Conservation (phyloP, 176 grass and related monocot species). For the Bothriochloa decipiens region DNA sequence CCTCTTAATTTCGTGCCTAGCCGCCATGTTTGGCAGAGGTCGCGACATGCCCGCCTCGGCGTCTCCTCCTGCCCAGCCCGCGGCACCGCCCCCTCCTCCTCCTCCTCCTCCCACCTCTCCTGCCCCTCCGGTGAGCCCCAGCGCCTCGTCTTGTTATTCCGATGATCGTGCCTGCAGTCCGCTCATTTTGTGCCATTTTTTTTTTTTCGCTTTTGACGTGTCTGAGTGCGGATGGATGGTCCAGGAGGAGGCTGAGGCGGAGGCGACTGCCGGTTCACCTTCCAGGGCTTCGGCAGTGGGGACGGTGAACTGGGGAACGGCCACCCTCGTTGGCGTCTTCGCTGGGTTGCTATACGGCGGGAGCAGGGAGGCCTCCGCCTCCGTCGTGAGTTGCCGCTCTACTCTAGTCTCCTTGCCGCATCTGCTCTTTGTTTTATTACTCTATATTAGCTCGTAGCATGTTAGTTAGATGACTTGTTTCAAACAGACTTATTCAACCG, state of each 20-base stretch:
- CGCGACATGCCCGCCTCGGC: conserved; percentile 1
- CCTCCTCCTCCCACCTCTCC: not conserved
- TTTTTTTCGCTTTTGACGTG: not conserved
- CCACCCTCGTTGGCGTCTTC: conserved; percentile 82
- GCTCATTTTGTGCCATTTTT: not conserved
- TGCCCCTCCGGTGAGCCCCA: not conserved
- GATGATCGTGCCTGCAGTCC: not conserved
- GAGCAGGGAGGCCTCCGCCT: conserved; percentile 77
- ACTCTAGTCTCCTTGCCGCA: conserved; percentile 6
- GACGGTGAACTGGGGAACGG: conserved; percentile 69
- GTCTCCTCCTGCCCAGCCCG: conserved; percentile 36
- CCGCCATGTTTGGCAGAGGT: not conserved
- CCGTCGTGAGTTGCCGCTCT: conserved; percentile 58
- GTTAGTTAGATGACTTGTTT: not conserved
- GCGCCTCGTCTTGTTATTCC: not conserved
- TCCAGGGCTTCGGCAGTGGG: conserved; percentile 35
- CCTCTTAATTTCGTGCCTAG: not conserved
- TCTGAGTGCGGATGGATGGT: conserved; percentile 21
- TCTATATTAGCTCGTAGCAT: not conserved
- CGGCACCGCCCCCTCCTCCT: not conserved
- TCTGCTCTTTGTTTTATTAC: not conserved
- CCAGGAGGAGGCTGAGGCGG: conserved; percentile 41
- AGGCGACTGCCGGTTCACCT: not conserved
- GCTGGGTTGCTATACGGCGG: conserved; percentile 83
- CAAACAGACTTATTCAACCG: not conserved